Base-by-base conservation (phyloP, 495 filamentous ascomycete species). In the Daldinia decipiens region DNA sequence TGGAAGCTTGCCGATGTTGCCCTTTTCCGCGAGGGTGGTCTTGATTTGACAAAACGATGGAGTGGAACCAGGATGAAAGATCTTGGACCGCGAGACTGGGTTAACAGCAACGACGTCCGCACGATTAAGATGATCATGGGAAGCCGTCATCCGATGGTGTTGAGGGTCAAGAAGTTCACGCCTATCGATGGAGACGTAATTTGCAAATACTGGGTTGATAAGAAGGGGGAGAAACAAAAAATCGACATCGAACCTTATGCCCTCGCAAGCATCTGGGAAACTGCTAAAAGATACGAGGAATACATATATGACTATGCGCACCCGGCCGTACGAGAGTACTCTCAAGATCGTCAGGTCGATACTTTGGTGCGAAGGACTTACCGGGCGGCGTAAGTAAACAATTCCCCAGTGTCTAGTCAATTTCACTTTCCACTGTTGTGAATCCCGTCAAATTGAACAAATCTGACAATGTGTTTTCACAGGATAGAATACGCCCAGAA, bases 31-130 rank as follows among this genome's bases (percentile, higher is more conserved):
- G 67, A 74, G 3, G 80, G 80, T 8, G 79, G 80, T 4, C 61
- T 84, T 26, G 39, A 71, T 15, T 63, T 82, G 21, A 85, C 83
- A 0, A 68, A 74, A 12, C 76, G 82, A 36, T 83, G 82, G 75
- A 36, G 58, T 7, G 77, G 80, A 13, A 74, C 73, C 19, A 70
- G 78, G 45, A 68, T 82, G n/a, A 71, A 76, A 53, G 76, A 85
- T 58, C 68, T 85, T 29, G 71, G 64, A 1, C 51, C 68, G 9
- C 51, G 60, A 39, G 78, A 78, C 54, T 75, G 70, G 67, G 61
- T 47, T 17, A 65, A 71, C n/a, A 65, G 71, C 56, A 59, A 67
- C 2, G 24, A 31, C 3, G 26, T 77, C 7, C 69, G 66, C 39
- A 67, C 62, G 17, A 77, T 85, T 36, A 47, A 65, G 24, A 70